These are phyloP conservation scores for Physcomitrium patens DNA, from an alignment of 225 moss, liverwort and hornwort species.

Conservation along the genomic window DNA sequence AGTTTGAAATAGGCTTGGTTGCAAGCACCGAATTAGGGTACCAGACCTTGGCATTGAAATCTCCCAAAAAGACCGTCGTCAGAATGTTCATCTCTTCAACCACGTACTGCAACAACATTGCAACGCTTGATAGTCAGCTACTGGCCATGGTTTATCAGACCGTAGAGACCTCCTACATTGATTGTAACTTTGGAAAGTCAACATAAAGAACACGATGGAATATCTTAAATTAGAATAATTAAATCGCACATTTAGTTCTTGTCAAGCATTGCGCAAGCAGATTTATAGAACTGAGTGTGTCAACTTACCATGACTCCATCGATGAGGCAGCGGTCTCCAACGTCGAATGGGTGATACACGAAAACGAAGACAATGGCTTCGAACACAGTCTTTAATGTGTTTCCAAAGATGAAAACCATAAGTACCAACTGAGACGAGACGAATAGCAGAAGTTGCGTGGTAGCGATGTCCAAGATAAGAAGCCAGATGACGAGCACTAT, in stretches of 20 bases:
- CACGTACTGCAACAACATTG: constrained; percentile 66
- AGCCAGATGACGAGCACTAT: constrained; percentile 64
- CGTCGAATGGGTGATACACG: constrained; percentile 93
- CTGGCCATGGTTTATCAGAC: not conserved
- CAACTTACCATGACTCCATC: constrained; percentile 73
- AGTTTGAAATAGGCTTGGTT: constrained; percentile 65
- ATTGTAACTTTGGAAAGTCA: not conserved
- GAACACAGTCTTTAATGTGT: constrained; percentile 81
- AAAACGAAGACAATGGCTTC: constrained; percentile 92
- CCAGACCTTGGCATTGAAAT: constrained; percentile 66
- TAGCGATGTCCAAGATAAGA: constrained; percentile 59
- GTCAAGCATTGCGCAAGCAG: not conserved
- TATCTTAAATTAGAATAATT: no score
- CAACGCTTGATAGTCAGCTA: constrained; percentile 19
- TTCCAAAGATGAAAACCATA: constrained; percentile 84
- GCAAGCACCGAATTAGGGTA: constrained; percentile 67
- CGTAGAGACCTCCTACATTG: not conserved
- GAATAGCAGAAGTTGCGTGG: constrained; percentile 63
- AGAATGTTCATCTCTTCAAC: constrained; percentile 74
- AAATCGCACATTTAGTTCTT: not conserved
- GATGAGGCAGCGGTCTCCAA: constrained; percentile 88
- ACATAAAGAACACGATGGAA: no score
- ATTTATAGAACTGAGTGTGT: not conserved
- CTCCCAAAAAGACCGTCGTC: constrained; percentile 67
- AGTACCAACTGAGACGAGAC: constrained; percentile 79